Conservation (phyloP, 1,284 basidiomycete genomes). For the Sphagnurus paluster region DNA sequence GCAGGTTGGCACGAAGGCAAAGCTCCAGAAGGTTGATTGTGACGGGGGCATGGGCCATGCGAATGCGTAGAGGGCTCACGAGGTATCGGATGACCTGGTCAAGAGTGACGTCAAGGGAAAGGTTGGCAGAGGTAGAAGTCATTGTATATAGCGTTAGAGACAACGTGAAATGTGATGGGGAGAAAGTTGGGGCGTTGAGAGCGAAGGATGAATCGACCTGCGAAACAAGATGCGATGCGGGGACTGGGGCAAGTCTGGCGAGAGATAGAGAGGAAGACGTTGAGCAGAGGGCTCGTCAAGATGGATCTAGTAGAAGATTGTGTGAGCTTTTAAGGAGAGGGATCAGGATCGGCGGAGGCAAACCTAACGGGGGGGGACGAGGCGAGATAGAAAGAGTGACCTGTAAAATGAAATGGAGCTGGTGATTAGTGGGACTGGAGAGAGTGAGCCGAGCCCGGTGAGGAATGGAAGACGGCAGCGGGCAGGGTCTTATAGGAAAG, state of each 20-base stretch:
- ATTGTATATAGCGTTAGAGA: constrained; percentile 24
- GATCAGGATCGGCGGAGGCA: not conserved
- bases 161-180: constrained; percentile 14
- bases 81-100: constrained; percentile 72
- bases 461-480: constrained; percentile 6
- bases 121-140: constrained; percentile 43
- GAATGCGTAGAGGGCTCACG: constrained; percentile 57
- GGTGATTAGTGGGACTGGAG: constrained; percentile 3
- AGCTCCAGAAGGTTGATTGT: constrained; percentile 67
- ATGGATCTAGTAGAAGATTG: no score
- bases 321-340: constrained; percentile 4
- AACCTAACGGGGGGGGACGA: constrained; percentile 14
- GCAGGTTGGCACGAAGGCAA: constrained; percentile 69
- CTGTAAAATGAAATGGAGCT: constrained; percentile 7
- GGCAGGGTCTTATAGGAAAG: constrained; percentile 11
- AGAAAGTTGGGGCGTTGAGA: constrained; percentile 29
- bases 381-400: constrained; percentile 2
- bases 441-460: constrained; percentile 18
- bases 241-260: constrained; percentile 7
- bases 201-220: constrained; percentile 57
- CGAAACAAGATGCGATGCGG: constrained; percentile 44
- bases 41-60: constrained; percentile 54
- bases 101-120: constrained; percentile 66
- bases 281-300: constrained; percentile 1
- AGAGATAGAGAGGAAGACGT: constrained; percentile 5